Base-by-base conservation (phyloP, 2,329 filamentous ascomycete species). In the Stagonosporopsis cucurbitacearum region DNA sequence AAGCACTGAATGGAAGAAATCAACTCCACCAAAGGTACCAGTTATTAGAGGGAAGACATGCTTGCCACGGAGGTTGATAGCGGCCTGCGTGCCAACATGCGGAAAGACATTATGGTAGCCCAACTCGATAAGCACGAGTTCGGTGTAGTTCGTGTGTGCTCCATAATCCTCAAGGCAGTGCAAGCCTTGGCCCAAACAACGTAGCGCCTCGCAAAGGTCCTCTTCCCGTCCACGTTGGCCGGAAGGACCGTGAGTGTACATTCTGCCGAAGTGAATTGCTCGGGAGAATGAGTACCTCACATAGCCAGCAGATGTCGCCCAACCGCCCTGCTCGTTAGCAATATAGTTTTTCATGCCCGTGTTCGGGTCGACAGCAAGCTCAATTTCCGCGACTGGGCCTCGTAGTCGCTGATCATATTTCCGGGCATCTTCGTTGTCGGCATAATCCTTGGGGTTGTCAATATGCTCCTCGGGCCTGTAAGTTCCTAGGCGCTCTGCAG, bases 301-400 rank as follows among this genome's bases (percentile, higher is more conserved):
- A 69, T 94, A 97, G 35, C 90, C 93, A 7, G 90, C 81, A 60
- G 92, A 96, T 19, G 95, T 99, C 1, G 93, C 91, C 90, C 93
- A 97, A 36, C 86, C 84, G 4, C 92, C 91, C 13, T 79, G 81
- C 74, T 98, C 94, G 69, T 97, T 98, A 57, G 94, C 88, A 64
- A 99, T 98, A 75, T 99, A 99, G 74, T 98, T 98, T 78, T 98
- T 99, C 94, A 99, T 96, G n/a, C 93, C 93, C 69, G 33, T 45
- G 6, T 77, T 60, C 15, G 70, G 73, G 59, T 82, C 80, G 9
- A 82, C 66, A 4, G 76, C 76, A 12, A 82, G 68, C 59, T 82
- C 80, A 32, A 74, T 70, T 6, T 76, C 75, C 17, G 67, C 62
- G 8, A 98, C 87, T 0, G 93, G 93, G 1, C 88, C 90, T 46